These are phyloP conservation scores for Ophiostoma populinum DNA, from an alignment of 2,329 filamentous ascomycete species.

Conservation along the genomic window DNA sequence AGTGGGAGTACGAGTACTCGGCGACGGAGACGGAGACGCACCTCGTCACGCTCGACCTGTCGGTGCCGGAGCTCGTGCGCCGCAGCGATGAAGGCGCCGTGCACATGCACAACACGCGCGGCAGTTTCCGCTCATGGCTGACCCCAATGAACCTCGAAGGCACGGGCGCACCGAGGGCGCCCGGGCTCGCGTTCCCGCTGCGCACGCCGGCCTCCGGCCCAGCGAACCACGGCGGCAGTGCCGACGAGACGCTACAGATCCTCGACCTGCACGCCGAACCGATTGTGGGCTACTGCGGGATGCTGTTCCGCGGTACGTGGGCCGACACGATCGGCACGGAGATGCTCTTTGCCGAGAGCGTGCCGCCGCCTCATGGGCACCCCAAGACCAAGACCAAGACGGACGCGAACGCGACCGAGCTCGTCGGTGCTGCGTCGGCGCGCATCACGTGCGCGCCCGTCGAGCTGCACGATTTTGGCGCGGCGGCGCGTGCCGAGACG, in stretches of 20 bases:
- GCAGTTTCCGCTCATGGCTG: conserved; percentile 27
- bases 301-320: conserved; percentile 69
- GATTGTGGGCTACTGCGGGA: conserved; percentile 61
- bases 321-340: conserved; percentile 71
- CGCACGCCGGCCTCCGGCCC: neutral
- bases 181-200: conserved; percentile 3
- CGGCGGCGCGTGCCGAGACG: neutral
- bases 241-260: conserved; percentile 44
- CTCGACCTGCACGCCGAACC: conserved; percentile 73
- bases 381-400: neutral
- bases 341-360: conserved; percentile 44
- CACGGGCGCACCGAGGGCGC: conserved; percentile 6
- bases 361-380: neutral
- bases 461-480: conserved; percentile 7
- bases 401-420: conserved; percentile 1
- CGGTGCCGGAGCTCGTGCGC: conserved; percentile 38
- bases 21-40: conserved; percentile 48
- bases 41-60: conserved; percentile 46
- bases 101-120: conserved; percentile 21
- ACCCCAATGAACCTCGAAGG: conserved; percentile 14
- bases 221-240: neutral
- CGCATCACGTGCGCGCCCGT: conserved; percentile 10
- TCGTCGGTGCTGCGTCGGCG: conserved; percentile 16
- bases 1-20: conserved; percentile 54
- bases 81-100: conserved; percentile 22